Percentiles rank a stretch among this genome's conserved stretches.
Conservation (phyloP, 306 rosid species). For the Vigna angularis region DNA sequence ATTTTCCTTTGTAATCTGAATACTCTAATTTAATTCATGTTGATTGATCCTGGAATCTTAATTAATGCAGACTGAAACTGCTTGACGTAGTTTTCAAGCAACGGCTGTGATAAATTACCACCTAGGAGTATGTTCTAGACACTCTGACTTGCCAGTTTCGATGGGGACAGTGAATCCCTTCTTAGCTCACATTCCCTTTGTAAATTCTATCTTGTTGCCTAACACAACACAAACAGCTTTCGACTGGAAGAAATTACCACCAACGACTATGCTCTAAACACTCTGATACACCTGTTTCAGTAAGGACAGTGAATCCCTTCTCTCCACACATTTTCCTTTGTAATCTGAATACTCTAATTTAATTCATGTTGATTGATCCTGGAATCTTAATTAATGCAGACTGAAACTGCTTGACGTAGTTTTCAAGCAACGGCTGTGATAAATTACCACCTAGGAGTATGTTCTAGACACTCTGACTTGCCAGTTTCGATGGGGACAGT, state of each 20-base stretch:
- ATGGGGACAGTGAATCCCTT: slow-evolving; percentile 7
- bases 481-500: neutral
- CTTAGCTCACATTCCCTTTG: neutral
- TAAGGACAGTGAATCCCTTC: slow-evolving; percentile 9
- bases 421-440: slow-evolving; percentile 13
- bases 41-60: neutral
- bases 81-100: slow-evolving; percentile 4
- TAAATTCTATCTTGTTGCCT: slow-evolving; percentile 11
- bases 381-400: neutral
- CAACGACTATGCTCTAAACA: slow-evolving; percentile 3
- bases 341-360: neutral
- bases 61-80: neutral
- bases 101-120: slow-evolving; percentile 4
- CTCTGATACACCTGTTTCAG: neutral
- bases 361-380: neutral
- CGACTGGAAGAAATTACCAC: slow-evolving; percentile 8
- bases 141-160: slow-evolving; percentile 1
- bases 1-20: neutral
- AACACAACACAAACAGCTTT: neutral
- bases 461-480: slow-evolving; percentile 9
- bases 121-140: slow-evolving; percentile 12
- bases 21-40: neutral
- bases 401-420: neutral
- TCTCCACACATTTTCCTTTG: neutral
- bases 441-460: slow-evolving; percentile 8